phyloP scores from a whole-genome alignment of 2,329 filamentous ascomycete species.

The Colletotrichum sp. region DNA sequence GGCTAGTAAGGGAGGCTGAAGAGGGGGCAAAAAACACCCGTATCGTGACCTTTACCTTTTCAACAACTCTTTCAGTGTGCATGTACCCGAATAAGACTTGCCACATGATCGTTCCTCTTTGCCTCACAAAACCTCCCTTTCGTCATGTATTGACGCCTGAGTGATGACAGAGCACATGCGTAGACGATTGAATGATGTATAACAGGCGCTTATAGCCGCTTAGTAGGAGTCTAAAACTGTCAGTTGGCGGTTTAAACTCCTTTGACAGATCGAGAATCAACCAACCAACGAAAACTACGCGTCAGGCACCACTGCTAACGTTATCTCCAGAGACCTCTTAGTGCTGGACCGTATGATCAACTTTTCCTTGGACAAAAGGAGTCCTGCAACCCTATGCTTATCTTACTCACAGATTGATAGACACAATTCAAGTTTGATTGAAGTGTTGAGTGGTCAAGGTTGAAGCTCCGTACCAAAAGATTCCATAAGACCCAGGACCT shows the following conservation, averaged over 20 bases:
- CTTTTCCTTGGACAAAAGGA: rapidly evolving
- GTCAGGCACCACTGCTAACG: background rate
- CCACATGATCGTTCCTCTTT: background rate
- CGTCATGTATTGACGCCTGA: background rate
- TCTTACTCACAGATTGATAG: background rate
- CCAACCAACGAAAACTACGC: background rate
- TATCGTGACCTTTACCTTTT: background rate
- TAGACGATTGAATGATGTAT: background rate
- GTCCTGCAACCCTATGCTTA: background rate
- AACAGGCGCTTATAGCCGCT: too few species aligned
- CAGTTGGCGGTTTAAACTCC: background rate
- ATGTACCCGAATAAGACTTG: background rate
- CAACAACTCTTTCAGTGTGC: background rate
- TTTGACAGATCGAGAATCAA: background rate
- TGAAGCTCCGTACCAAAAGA: background rate
- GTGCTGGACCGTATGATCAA: background rate
- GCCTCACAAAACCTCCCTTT: background rate
- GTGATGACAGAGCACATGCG: rapidly evolving
- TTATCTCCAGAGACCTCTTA: background rate
- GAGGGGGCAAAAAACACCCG: too few species aligned
- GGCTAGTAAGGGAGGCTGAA: too few species aligned
- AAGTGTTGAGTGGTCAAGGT: background rate
- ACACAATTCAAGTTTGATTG: background rate
- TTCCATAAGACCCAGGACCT: background rate
- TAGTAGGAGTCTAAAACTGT: background rate